phyloP scores from a whole-genome alignment of 2,329 filamentous ascomycete species.

The Penicillium sp. region DNA sequence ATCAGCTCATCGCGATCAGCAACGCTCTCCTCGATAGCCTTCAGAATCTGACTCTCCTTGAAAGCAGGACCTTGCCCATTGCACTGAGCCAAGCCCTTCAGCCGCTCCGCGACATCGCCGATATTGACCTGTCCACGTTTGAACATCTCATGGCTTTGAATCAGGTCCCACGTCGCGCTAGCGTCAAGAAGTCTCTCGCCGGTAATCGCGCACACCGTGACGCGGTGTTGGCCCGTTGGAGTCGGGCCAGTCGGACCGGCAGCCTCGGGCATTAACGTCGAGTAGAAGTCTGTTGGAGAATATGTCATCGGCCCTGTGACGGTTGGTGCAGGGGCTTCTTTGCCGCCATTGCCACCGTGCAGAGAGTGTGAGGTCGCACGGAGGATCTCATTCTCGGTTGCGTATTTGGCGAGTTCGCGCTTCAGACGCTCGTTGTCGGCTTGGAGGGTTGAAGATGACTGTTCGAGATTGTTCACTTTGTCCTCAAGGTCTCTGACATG shows the following conservation, averaged over 20 bases:
- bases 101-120: conserved; percentile 75
- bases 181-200: conserved; percentile 75
- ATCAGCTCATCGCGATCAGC: conserved; percentile 80
- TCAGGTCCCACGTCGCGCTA: conserved; percentile 86
- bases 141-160: conserved; percentile 79
- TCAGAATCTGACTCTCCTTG: conserved; percentile 73
- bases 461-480: conserved; percentile 79
- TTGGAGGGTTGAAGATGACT: conserved; percentile 72
- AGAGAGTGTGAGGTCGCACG: conserved; percentile 70
- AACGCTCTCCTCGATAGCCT: conserved; percentile 79
- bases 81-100: conserved; percentile 77
- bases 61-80: conserved; percentile 91
- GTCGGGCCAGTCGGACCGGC: conserved; percentile 1
- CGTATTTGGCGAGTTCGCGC: conserved; percentile 79
- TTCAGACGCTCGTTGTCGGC: conserved; percentile 88
- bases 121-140: conserved; percentile 80
- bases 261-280: conserved; percentile 62
- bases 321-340: conserved; percentile 45
- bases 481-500: conserved; percentile 92
- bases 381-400: conserved; percentile 91
- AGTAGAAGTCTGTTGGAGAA: conserved; percentile 74
- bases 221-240: conserved; percentile 56
- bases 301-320: conserved; percentile 73
- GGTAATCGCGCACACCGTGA: conserved; percentile 66
- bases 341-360: conserved; percentile 50